Percentiles rank a stretch among this genome's conserved stretches.
These are phyloP conservation scores for Pyricularia sp. DNA, from an alignment of 2,329 filamentous ascomycete species.

Conservation along the genomic window DNA sequence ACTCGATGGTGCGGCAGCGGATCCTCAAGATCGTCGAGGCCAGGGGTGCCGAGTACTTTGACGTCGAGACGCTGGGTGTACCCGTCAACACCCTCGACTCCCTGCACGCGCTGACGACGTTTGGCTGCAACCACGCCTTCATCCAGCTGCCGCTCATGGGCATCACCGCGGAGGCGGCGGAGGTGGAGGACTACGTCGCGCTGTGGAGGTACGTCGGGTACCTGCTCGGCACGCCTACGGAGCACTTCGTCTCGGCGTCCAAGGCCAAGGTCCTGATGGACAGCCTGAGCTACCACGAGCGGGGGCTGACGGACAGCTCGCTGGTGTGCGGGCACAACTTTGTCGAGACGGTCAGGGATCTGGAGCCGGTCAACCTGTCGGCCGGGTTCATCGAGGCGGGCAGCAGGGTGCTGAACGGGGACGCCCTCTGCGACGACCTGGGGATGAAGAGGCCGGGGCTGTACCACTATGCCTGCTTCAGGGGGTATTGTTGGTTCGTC, in stretches of 20 bases:
- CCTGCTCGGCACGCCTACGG: constrained; percentile 18
- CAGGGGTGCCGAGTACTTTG: constrained; percentile 46
- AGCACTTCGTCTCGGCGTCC: constrained; percentile 14
- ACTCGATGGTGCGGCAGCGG: constrained; percentile 52
- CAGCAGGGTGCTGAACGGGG: constrained; percentile 26
- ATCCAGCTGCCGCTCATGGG: constrained; percentile 54
- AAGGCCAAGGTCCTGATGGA: constrained; percentile 23
- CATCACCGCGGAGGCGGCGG: constrained; percentile 45
- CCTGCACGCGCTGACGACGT: constrained; percentile 54
- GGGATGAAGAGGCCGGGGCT: constrained; percentile 20
- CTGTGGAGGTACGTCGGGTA: constrained; percentile 32
- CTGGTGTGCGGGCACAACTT: constrained; percentile 26
- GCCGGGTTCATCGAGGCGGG: constrained; percentile 24
- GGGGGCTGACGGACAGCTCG: constrained; percentile 22
- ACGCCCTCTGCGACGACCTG: constrained; percentile 25
- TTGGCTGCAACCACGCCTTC: constrained; percentile 53
- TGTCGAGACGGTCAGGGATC: constrained; percentile 24
- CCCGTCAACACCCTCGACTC: constrained; percentile 58
- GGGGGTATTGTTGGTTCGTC: constrained; percentile 22
- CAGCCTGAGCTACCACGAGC: constrained; percentile 22
- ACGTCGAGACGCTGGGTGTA: constrained; percentile 46
- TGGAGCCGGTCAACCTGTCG: constrained; percentile 25
- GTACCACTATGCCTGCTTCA: constrained; percentile 19
- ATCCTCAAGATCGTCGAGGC: constrained; percentile 47
- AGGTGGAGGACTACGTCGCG: constrained; percentile 54